Evolutionary conservation across 2,329 filamentous ascomycete species (phyloP), one percentile per base, ranked within the genome.

Genomic region (Zalaria sp.): DNA sequence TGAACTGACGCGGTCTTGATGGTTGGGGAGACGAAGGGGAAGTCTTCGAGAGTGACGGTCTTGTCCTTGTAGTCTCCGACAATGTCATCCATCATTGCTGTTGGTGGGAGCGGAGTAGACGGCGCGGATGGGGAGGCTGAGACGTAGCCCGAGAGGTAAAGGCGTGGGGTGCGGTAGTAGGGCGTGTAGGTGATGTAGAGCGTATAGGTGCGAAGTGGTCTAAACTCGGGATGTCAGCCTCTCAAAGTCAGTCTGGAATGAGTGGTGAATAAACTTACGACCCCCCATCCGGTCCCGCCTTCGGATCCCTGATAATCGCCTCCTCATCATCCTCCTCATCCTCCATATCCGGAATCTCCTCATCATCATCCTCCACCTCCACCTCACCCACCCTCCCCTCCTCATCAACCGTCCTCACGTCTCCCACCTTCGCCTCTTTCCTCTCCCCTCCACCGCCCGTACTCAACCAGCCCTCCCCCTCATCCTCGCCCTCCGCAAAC

Each of bases 181-280:
- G 88, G 83, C 4, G 88, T 85, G 67, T 98, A 98, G 65, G 87
- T 91, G 57, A 98, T 96, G 72, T 98, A 98, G 51, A 98, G 81
- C 36, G 83, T 94, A 63, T 98, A 98, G n/a, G 85, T 93, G 51
- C 91, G 83, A 40, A 84, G 47, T 80, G 83, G 80, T 43, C 85
- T 93, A 50, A 40, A 5, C 25, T 4, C n/a, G 8, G 8, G 11
- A 34, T n/a, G 25, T 25, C 29, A 37, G 42, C 54, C 35, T 58
- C 55, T 42, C 25, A 26, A 10, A 11, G 9, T 26, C 5, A 3
- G n/a, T 3, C 25, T n/a, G 11, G 11, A 25, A 37, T 3, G 6
- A 18, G 38, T 35, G 29, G 34, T 35, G n/a, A 25, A 5, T 28
- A 5, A 6, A 66, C 74, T 57, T 57, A 79, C 76, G 71, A 69